Conservation (phyloP, 2,329 filamentous ascomycete genomes). For the Curvularia lunata region DNA sequence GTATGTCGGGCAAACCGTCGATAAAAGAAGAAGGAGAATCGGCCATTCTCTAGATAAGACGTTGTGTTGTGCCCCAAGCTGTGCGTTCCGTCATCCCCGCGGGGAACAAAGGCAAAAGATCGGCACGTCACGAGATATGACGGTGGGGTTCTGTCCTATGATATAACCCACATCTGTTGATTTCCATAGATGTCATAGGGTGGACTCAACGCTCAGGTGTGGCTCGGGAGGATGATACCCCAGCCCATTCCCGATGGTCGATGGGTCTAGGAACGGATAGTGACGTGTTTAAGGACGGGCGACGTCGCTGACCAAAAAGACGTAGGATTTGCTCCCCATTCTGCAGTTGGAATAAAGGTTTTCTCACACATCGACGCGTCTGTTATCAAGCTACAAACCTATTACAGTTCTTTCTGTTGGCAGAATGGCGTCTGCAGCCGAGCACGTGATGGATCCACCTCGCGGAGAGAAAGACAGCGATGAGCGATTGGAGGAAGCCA, state of each 20-base stretch:
- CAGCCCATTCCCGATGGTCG: slow-evolving; percentile 4
- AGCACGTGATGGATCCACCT: slow-evolving; percentile 26
- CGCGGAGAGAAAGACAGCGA: slow-evolving; percentile 31
- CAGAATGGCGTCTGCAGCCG: slow-evolving; percentile 32
- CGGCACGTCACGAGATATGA: not conserved
- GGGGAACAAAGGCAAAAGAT: not conserved
- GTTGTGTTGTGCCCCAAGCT: not conserved
- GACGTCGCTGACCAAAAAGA: not conserved
- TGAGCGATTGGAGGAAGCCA: slow-evolving; percentile 14
- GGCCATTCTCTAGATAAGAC: too few relatives aligned
- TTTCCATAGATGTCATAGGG: not conserved
- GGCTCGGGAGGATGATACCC: slow-evolving; percentile 14
- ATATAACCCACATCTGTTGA: not conserved
- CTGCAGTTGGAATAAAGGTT: not conserved
- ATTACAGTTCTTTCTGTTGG: not conserved
- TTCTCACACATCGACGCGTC: not conserved
- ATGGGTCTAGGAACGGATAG: too few relatives aligned
- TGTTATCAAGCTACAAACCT: not conserved
- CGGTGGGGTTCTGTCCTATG: not conserved
- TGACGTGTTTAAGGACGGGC: slow-evolving; percentile 9
- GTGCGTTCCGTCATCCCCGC: not conserved
- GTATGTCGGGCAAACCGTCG: too few relatives aligned
- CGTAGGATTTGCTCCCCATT: not conserved
- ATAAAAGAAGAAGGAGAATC: too few relatives aligned
- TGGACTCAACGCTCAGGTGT: slow-evolving; percentile 1